Percentiles rank a stretch among this genome's conserved stretches.
phyloP scores from a whole-genome alignment of 2,329 filamentous ascomycete genomes.

The Colletotrichum musae region DNA sequence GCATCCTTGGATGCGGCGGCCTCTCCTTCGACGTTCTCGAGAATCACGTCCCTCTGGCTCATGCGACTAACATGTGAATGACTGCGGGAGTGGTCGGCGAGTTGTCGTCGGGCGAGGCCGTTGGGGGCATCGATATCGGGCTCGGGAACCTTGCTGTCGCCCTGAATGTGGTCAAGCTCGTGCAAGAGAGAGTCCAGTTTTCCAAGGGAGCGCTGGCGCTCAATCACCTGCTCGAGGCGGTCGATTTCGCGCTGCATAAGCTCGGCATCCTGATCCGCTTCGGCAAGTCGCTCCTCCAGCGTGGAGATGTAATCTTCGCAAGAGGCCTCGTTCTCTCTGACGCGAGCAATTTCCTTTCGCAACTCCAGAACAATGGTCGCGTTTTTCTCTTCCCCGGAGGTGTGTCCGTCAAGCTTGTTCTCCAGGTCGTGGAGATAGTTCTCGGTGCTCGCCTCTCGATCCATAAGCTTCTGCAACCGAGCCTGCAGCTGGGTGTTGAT shows the following conservation, averaged over 20 bases:
- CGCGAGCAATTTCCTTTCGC: slow-evolving; percentile 89
- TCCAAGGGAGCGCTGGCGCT: slow-evolving; percentile 93
- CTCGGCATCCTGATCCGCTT: slow-evolving; percentile 95
- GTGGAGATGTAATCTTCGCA: slow-evolving; percentile 98
- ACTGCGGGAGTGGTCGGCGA: slow-evolving; percentile 67
- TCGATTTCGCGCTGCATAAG: slow-evolving; percentile 98
- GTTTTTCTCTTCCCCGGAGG: slow-evolving; percentile 93
- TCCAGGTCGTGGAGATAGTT: slow-evolving; percentile 94
- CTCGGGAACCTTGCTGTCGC: slow-evolving; percentile 65
- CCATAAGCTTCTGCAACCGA: slow-evolving; percentile 91
- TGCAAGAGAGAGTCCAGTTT: slow-evolving; percentile 94
- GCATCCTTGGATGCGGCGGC: slow-evolving; percentile 30
- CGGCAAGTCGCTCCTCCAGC: slow-evolving; percentile 92
- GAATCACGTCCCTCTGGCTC: slow-evolving; percentile 68
- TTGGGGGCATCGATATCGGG: slow-evolving; percentile 54
- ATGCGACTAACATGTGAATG: slow-evolving; percentile 62
- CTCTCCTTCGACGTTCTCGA: slow-evolving; percentile 65
- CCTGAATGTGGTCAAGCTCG: slow-evolving; percentile 86
- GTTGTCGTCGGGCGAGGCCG: slow-evolving; percentile 59
- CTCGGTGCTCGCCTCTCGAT: slow-evolving; percentile 92
- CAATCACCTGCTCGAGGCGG: slow-evolving; percentile 92
- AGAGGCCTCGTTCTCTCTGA: slow-evolving; percentile 89
- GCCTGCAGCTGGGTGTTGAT: slow-evolving; percentile 91
- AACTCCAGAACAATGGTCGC: slow-evolving; percentile 87
- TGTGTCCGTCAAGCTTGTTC: slow-evolving; percentile 89